Percentiles rank a stretch among this genome's conserved stretches.
These are phyloP conservation scores for Batkoa obscura DNA, from an alignment of 371 early-diverging fungal genomes.

Conservation along the genomic window DNA sequence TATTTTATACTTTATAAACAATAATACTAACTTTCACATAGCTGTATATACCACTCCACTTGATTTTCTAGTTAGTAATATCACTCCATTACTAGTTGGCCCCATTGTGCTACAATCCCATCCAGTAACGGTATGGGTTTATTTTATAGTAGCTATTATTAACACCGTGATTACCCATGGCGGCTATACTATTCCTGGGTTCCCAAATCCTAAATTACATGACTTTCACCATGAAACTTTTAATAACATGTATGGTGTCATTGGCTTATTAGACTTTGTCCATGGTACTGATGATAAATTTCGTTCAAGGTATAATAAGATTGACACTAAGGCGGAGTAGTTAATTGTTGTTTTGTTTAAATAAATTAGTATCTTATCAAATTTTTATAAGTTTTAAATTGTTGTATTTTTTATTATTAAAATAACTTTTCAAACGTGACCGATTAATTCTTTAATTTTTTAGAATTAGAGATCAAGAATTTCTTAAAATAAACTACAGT, in stretches of 20 bases:
- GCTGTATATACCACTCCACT: constrained; percentile 33
- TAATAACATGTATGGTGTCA: constrained; percentile 33
- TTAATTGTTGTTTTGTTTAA: too few relatives aligned
- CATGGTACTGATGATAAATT: constrained; percentile 17
- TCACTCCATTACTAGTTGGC: constrained; percentile 26
- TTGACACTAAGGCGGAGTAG: neutral
- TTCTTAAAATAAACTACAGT: too few relatives aligned
- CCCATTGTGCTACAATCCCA: constrained; percentile 27
- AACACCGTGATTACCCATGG: constrained; percentile 41
- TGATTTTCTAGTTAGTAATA: constrained; percentile 26
- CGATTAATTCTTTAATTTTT: too few relatives aligned
- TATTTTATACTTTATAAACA: neutral
- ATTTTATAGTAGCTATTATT: constrained; percentile 14
- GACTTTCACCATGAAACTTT: constrained; percentile 49
- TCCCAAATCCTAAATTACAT: constrained; percentile 27
- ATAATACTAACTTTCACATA: neutral
- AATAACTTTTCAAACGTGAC: too few relatives aligned
- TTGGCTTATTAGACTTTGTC: constrained; percentile 21
- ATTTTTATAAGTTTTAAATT: too few relatives aligned
- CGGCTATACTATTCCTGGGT: constrained; percentile 33
- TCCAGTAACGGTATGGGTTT: constrained; percentile 23
- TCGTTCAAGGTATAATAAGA: neutral
- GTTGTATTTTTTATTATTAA: too few relatives aligned
- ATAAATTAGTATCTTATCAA: too few relatives aligned
- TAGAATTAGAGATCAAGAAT: too few relatives aligned